Evolutionary conservation across 352 stramenopile species (phyloP).

Genomic region (Phytophthora crassamura): DNA sequence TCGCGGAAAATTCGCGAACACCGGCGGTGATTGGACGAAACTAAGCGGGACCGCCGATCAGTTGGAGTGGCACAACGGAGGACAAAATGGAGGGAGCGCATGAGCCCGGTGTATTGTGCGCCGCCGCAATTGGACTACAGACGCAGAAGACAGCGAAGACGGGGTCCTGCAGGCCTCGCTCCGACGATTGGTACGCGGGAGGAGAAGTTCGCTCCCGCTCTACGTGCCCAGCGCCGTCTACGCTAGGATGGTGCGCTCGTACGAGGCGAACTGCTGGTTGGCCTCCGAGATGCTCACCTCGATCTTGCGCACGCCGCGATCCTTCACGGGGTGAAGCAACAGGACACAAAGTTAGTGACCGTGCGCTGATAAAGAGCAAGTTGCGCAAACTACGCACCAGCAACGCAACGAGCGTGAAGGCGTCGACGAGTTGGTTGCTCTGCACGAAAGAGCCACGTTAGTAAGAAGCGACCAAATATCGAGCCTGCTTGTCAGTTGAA

Average conservation of each 20-base stretch:
- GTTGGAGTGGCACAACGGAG: too few species aligned
- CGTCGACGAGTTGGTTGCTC: constrained; percentile 89
- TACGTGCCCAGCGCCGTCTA: constrained; percentile 25
- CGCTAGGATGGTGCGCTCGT: constrained; percentile 73
- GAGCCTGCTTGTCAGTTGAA: not conserved
- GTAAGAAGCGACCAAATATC: not conserved
- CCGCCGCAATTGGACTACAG: not conserved
- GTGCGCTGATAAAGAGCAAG: not conserved
- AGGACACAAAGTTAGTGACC: not conserved
- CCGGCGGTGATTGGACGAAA: constrained; percentile 24
- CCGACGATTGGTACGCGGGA: not conserved
- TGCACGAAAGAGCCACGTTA: constrained; percentile 22
- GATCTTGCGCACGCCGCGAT: constrained; percentile 87
- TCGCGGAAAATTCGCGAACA: constrained; percentile 22
- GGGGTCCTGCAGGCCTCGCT: constrained; percentile 19
- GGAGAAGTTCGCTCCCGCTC: not conserved
- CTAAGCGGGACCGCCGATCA: too few species aligned
- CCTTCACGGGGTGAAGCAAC: constrained; percentile 31
- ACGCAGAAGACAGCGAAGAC: constrained; percentile 24
- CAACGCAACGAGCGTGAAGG: constrained; percentile 81
- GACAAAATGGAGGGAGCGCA: not conserved
- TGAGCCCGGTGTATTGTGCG: constrained; percentile 37
- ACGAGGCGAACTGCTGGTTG: constrained; percentile 89
- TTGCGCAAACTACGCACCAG: constrained; percentile 41
- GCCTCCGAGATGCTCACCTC: constrained; percentile 96